Evolutionary conservation across 192 early-diverging fungal genomes (phyloP), one percentile per base, ranked within the genome.

Genomic region (Backusella liffmaniae): DNA sequence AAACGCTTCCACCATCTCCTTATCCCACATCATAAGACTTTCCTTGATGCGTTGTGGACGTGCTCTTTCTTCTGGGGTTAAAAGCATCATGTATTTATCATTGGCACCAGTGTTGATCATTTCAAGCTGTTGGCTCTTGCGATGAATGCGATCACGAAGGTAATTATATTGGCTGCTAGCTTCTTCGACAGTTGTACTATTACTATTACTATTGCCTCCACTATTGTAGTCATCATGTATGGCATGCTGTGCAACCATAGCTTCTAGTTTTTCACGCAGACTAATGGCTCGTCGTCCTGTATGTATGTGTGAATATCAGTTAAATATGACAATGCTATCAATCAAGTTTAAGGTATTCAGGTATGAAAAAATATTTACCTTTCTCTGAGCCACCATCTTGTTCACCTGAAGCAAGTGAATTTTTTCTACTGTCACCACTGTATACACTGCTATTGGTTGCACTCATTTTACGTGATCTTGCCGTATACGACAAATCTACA

Each of bases 241-340:
- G 16, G 75, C 39, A 62, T 79, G 77, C n/a, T 79, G 77, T 16
- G 77, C 77, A 15, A 79, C 77, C 77, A 79, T 79, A 2, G 66
- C 72, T 34, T 79, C 65, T 21, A 79, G 23, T 41, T 70, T 73
- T 35, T 79, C 77, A 29, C 53, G 59, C 26, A 79, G 29, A 46
- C 77, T 79, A 46, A 79, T 30, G 26, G 66, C 76, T 66, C 73
- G 37, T 18, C 73, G 73, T 41, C 36, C 73, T 74, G 2, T 49
- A 16, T 26, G 1, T n/a, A 36, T n/a, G 13, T 67, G 37, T 39
- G 10, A 10, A 44, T 37, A 35, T 10, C 1, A 68, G 30, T 68
- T 32, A 36, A 32, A 68, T 16, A 68, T 21, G 8, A 18, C 18
- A 49, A 49, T n/a, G 18, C 0, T n/a, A 49, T 49, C 4, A 1